phyloP scores from a whole-genome alignment of 352 stramenopile species.

The Pythium sp. region DNA sequence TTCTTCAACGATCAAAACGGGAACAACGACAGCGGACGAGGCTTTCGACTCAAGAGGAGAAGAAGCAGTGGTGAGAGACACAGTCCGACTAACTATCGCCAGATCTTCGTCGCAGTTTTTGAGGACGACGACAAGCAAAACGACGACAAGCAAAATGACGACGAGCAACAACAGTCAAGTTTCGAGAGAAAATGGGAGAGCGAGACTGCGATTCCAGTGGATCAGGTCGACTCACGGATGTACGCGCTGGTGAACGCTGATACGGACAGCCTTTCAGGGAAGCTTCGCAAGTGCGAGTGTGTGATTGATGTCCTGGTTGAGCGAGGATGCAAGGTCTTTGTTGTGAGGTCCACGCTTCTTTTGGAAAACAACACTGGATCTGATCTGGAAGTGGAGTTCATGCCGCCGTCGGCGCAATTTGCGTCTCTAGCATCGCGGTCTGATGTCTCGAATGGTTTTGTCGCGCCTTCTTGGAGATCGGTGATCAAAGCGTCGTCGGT shows the following conservation, averaged over 20 bases:
- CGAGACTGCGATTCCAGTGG: conserved; percentile 73
- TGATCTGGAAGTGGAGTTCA: conserved; percentile 83
- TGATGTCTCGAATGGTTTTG: conserved; percentile 29
- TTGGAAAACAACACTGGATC: conserved; percentile 84
- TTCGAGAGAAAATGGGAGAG: conserved; percentile 58
- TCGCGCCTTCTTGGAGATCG: conserved; percentile 67
- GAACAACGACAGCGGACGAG: conserved; percentile 3
- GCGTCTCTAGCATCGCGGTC: conserved; percentile 33
- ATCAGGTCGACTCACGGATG: conserved; percentile 82
- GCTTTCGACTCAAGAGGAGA: neutral
- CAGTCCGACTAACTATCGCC: conserved; percentile 29
- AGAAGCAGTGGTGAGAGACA: conserved; percentile 18
- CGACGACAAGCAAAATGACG: conserved; percentile 25
- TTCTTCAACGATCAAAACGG: conserved; percentile 5
- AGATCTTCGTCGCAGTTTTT: conserved; percentile 68
- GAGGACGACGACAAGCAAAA: conserved; percentile 43
- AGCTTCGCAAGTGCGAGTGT: conserved; percentile 78
- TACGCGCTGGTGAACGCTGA: conserved; percentile 74
- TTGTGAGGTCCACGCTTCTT: conserved; percentile 76
- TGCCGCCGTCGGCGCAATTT: conserved; percentile 48
- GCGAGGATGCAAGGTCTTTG: conserved; percentile 85
- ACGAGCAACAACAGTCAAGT: conserved; percentile 20
- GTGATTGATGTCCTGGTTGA: conserved; percentile 85
- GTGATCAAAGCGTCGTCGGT: conserved; percentile 55
- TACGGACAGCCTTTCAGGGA: conserved; percentile 35